phyloP scores from a whole-genome alignment of 1,284 basidiomycete genomes.

The Ganoderma leucocontextum region DNA sequence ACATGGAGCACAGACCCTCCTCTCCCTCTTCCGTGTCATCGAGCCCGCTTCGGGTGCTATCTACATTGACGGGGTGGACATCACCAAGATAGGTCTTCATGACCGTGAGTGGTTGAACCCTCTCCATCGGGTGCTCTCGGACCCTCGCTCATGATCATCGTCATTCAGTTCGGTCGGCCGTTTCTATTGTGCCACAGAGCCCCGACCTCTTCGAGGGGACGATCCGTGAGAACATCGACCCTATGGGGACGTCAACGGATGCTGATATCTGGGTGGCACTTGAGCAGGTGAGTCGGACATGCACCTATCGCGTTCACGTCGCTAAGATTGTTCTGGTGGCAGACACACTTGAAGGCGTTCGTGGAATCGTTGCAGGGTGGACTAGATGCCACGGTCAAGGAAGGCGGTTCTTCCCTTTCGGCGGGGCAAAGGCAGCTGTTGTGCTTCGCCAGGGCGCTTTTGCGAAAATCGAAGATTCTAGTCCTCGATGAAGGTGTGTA shows the following conservation, averaged over 20 bases:
- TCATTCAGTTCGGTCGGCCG: constrained; percentile 55
- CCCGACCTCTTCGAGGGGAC: constrained; percentile 88
- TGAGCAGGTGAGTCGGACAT: constrained; percentile 61
- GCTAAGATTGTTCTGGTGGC: constrained; percentile 5
- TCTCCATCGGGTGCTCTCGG: background rate
- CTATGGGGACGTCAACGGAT: constrained; percentile 74
- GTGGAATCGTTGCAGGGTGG: constrained; percentile 76
- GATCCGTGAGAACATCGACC: constrained; percentile 87
- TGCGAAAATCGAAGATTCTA: constrained; percentile 86
- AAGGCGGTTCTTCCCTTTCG: constrained; percentile 86
- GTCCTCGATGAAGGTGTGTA: constrained; percentile 86
- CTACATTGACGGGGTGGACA: constrained; percentile 85
- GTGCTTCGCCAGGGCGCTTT: constrained; percentile 83
- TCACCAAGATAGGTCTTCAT: constrained; percentile 84
- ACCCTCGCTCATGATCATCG: background rate
- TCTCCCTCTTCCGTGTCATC: constrained; percentile 83
- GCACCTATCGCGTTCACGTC: background rate
- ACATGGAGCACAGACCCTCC: constrained; percentile 52
- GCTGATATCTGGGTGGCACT: constrained; percentile 87
- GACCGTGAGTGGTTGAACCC: constrained; percentile 59
- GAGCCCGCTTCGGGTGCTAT: constrained; percentile 86
- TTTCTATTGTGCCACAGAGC: constrained; percentile 92
- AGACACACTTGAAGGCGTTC: constrained; percentile 76
- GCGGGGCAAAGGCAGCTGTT: constrained; percentile 88
- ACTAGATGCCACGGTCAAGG: constrained; percentile 80